Conservation (phyloP, 164 flowering plant genomes). For the Kalanchoe fedtschenkoi region DNA sequence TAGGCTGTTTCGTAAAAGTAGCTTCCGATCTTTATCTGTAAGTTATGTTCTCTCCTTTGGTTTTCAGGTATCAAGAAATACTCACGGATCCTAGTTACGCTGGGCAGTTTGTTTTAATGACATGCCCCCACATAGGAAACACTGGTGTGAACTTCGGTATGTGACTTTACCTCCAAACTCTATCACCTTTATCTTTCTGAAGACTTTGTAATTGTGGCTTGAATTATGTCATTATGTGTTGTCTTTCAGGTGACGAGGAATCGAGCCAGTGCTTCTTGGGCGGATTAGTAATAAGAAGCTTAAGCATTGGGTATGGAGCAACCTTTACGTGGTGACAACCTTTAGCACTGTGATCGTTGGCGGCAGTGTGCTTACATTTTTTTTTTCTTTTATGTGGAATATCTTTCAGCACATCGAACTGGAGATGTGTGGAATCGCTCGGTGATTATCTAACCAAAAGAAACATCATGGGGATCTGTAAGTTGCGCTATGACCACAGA, state of each 20-base stretch:
- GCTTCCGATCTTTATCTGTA: neutral
- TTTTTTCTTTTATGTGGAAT: neutral
- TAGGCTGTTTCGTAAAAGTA: too few species aligned
- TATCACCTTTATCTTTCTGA: neutral
- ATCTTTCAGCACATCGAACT: constrained; percentile 58
- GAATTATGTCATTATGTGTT: neutral
- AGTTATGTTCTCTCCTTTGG: neutral
- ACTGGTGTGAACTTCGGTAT: constrained; percentile 79
- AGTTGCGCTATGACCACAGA: constrained; percentile 12
- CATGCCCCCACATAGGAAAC: constrained; percentile 82
- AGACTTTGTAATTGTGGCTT: neutral
- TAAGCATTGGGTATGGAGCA: constrained; percentile 50
- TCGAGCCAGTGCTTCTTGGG: constrained; percentile 69
- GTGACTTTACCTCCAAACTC: constrained; percentile 9
- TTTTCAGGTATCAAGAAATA: constrained; percentile 83
- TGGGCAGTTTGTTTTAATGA: constrained; percentile 87
- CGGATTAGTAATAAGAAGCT: constrained; percentile 69
- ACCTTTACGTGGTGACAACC: neutral
- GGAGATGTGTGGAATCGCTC: constrained; percentile 58
- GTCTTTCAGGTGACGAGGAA: constrained; percentile 62
- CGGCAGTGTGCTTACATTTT: neutral
- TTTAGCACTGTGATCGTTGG: neutral
- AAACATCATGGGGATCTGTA: constrained; percentile 87
- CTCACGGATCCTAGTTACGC: constrained; percentile 90
- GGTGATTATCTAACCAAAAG: constrained; percentile 61